Conservation (phyloP, 352 stramenopile genomes). For the Pythium rhizo-oryzae region DNA sequence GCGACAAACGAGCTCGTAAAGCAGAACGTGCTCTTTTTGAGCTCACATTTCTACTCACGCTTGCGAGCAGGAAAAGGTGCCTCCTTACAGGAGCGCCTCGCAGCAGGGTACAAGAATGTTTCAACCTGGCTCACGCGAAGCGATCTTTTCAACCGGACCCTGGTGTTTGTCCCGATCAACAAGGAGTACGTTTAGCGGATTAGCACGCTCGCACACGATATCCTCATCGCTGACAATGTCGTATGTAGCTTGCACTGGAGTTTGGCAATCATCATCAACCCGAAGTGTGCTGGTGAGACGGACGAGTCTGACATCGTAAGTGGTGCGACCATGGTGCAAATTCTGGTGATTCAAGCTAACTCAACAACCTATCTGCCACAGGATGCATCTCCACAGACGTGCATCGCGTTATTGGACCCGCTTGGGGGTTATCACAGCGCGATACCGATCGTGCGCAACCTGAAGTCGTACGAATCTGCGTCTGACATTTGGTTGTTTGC, state of each 20-base stretch:
- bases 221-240: background rate
- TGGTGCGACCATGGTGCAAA: too few species aligned
- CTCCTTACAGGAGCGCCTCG: slow-evolving; percentile 36
- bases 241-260: slow-evolving; percentile 77
- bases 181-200: slow-evolving; percentile 55
- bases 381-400: slow-evolving; percentile 30
- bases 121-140: slow-evolving; percentile 68
- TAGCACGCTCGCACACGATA: background rate
- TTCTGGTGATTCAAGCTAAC: too few species aligned
- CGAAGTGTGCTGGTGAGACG: slow-evolving; percentile 35
- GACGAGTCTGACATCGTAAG: slow-evolving; percentile 39
- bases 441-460: slow-evolving; percentile 52
- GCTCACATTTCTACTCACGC: slow-evolving; percentile 78
- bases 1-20: slow-evolving; percentile 43
- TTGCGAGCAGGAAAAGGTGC: slow-evolving; percentile 51
- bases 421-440: slow-evolving; percentile 74
- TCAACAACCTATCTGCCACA: background rate
- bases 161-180: slow-evolving; percentile 90
- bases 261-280: slow-evolving; percentile 79
- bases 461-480: slow-evolving; percentile 47
- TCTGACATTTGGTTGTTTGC: background rate
- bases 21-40: slow-evolving; percentile 76
- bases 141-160: slow-evolving; percentile 68
- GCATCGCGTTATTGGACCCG: slow-evolving; percentile 70
- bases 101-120: slow-evolving; percentile 79